A percentile compares a stretch with the other conserved stretches of the same genome.
Evolutionary conservation across 108 stramenopile species (phyloP).

Genomic region (Nitzschia sp.): DNA sequence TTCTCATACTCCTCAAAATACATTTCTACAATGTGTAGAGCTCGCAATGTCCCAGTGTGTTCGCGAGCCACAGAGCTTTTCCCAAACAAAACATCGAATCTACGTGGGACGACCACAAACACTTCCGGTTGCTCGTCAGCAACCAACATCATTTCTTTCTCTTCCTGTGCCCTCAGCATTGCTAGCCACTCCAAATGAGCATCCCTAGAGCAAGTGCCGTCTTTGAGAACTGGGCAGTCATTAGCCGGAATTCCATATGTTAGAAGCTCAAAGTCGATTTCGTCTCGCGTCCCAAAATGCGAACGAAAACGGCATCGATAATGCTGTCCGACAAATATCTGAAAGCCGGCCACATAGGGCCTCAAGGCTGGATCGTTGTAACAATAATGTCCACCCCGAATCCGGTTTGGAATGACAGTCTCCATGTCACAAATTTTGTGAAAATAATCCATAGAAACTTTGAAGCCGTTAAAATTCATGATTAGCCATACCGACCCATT

Average conservation of each 20-base stretch:
- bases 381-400: conserved; percentile 13
- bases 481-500: conserved; percentile 17
- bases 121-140: background rate
- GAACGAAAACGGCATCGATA: conserved; percentile 10
- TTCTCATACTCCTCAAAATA: conserved; percentile 28
- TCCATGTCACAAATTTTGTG: background rate
- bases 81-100: conserved; percentile 44
- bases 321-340: conserved; percentile 4
- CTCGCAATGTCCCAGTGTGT: conserved; percentile 27
- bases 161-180: conserved; percentile 4
- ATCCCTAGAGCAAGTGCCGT: background rate
- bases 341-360: conserved; percentile 2
- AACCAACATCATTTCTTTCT: background rate
- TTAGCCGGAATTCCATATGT: conserved; percentile 32
- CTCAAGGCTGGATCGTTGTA: conserved; percentile 18
- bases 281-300: conserved; percentile 9
- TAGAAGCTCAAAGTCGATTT: conserved; percentile 22
- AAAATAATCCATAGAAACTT: background rate
- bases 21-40: conserved; percentile 21
- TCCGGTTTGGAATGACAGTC: background rate
- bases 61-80: conserved; percentile 9
- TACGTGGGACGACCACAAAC: conserved; percentile 10
- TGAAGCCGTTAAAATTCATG: conserved; percentile 11
- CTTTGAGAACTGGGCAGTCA: background rate
- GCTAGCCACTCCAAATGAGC: conserved; percentile 22